phyloP scores from a whole-genome alignment of 2,329 filamentous ascomycete genomes.

The Thielaviopsis cerberus region DNA sequence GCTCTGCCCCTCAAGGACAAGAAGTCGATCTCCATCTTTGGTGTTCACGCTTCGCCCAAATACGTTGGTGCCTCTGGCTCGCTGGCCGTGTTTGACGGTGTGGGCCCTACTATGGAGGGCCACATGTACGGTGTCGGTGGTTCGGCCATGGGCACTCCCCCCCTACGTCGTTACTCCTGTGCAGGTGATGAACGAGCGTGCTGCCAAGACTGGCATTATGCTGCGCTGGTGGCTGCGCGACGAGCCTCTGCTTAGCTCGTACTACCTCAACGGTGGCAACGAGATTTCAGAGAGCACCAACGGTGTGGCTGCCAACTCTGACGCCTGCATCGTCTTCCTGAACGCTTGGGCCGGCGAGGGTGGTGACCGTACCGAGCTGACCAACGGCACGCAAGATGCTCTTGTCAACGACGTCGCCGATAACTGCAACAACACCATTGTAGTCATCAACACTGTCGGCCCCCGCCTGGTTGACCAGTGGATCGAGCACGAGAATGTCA shows the following conservation, averaged over 20 bases:
- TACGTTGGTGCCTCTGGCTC: slow-evolving; percentile 29
- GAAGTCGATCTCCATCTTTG: slow-evolving; percentile 38
- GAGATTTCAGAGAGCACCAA: slow-evolving; percentile 27
- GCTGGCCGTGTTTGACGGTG: slow-evolving; percentile 45
- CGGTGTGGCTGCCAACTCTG: slow-evolving; percentile 16
- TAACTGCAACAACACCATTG: slow-evolving; percentile 42
- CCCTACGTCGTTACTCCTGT: slow-evolving; percentile 32
- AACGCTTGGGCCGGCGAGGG: slow-evolving; percentile 58
- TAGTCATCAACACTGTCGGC: slow-evolving; percentile 46
- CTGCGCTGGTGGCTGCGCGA: slow-evolving; percentile 35
- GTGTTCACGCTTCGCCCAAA: slow-evolving; percentile 37
- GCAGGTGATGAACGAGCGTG: slow-evolving; percentile 33
- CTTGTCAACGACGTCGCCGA: slow-evolving; percentile 38
- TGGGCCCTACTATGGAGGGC: slow-evolving; percentile 38
- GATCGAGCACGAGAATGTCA: slow-evolving; percentile 45
- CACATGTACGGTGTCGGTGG: slow-evolving; percentile 37
- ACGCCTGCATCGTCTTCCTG: slow-evolving; percentile 50
- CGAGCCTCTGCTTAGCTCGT: slow-evolving; percentile 28
- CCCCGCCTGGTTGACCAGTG: slow-evolving; percentile 40
- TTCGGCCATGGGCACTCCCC: slow-evolving; percentile 28
- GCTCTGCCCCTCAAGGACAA: slow-evolving; percentile 39
- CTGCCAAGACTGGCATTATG: slow-evolving; percentile 34
- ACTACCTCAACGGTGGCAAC: slow-evolving; percentile 42
- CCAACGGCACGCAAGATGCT: slow-evolving; percentile 45
- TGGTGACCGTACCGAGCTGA: slow-evolving; percentile 39